Percentiles rank a stretch among this genome's conserved stretches.
Conservation (phyloP, 345 rosid genomes). For the Salix exigua region DNA sequence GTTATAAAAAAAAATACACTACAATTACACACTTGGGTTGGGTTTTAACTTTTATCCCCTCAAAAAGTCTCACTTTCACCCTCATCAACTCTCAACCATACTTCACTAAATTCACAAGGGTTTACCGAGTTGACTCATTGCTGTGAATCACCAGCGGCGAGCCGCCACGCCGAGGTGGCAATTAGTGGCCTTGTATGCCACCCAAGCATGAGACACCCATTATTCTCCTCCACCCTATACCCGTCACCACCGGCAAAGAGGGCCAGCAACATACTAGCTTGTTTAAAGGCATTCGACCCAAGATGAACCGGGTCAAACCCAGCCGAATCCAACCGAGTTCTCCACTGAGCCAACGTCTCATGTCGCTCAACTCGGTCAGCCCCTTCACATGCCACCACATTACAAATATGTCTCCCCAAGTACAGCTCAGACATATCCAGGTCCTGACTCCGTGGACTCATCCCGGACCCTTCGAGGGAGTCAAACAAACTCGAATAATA, state of each 20-base stretch:
- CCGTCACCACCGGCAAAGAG: slow-evolving; percentile 75
- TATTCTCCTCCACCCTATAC: slow-evolving; percentile 76
- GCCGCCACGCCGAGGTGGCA: slow-evolving; percentile 79
- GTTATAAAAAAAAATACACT: not conserved
- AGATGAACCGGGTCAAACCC: slow-evolving; percentile 70
- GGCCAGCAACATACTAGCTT: slow-evolving; percentile 75
- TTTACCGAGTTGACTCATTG: slow-evolving; percentile 7
- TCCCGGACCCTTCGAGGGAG: slow-evolving; percentile 32
- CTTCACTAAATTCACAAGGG: not conserved
- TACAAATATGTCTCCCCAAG: slow-evolving; percentile 35
- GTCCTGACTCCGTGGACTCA: slow-evolving; percentile 22
- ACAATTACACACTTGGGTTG: slow-evolving; percentile 8
- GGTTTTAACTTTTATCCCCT: not conserved
- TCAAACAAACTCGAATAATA: slow-evolving; percentile 36
- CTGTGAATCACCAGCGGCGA: not conserved
- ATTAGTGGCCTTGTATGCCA: slow-evolving; percentile 87
- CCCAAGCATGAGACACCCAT: slow-evolving; percentile 75
- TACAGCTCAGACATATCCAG: slow-evolving; percentile 36
- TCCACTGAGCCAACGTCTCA: slow-evolving; percentile 67
- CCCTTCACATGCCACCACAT: slow-evolving; percentile 57
- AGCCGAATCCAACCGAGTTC: slow-evolving; percentile 46
- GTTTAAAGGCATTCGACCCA: slow-evolving; percentile 84
- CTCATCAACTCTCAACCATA: not conserved
- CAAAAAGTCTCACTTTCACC: not conserved
- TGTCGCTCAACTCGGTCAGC: slow-evolving; percentile 74